phyloP scores from a whole-genome alignment of 495 filamentous ascomycete genomes.

The Aspergillus kassunensis region DNA sequence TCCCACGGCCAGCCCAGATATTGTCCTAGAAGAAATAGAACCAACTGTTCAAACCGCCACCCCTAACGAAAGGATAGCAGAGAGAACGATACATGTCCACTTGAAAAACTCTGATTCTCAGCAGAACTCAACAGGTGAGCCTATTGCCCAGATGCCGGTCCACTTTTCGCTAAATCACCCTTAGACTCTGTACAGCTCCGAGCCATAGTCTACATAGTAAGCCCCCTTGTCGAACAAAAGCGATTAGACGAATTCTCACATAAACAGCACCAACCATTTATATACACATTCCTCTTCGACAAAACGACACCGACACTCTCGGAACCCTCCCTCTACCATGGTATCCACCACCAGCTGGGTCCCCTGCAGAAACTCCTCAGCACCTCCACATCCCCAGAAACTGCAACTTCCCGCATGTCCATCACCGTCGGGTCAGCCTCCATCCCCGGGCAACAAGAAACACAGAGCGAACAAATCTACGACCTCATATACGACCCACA shows the following conservation, averaged over 20 bases:
- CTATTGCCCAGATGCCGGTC: not conserved
- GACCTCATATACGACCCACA: slow-evolving; percentile 83
- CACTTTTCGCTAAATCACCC: not conserved
- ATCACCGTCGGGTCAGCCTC: slow-evolving; percentile 22
- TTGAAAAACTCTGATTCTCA: slow-evolving; percentile 13
- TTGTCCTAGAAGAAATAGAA: slow-evolving; percentile 24
- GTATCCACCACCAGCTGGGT: slow-evolving; percentile 74
- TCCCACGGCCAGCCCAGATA: slow-evolving; percentile 46
- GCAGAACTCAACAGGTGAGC: slow-evolving; percentile 16
- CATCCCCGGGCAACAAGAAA: slow-evolving; percentile 26
- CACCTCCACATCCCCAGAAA: slow-evolving; percentile 57
- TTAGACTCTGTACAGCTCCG: slow-evolving; percentile 48
- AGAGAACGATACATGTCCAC: slow-evolving; percentile 50
- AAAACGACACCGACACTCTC: slow-evolving; percentile 61
- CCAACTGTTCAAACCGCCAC: slow-evolving; percentile 16
- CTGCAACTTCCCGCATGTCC: slow-evolving; percentile 46
- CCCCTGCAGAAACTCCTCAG: slow-evolving; percentile 71
- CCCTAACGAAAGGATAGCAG: slow-evolving; percentile 39
- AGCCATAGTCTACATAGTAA: slow-evolving; percentile 66
- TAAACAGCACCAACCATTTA: slow-evolving; percentile 71
- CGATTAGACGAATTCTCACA: not conserved
- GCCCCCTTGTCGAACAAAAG: slow-evolving; percentile 6
- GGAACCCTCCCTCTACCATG: slow-evolving; percentile 68
- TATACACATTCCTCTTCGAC: slow-evolving; percentile 86
- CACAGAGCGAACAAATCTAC: slow-evolving; percentile 62